These are phyloP conservation scores for Paramecium octaurelia DNA, from an alignment of 73 alveolate genomes.

Conservation along the genomic window DNA sequence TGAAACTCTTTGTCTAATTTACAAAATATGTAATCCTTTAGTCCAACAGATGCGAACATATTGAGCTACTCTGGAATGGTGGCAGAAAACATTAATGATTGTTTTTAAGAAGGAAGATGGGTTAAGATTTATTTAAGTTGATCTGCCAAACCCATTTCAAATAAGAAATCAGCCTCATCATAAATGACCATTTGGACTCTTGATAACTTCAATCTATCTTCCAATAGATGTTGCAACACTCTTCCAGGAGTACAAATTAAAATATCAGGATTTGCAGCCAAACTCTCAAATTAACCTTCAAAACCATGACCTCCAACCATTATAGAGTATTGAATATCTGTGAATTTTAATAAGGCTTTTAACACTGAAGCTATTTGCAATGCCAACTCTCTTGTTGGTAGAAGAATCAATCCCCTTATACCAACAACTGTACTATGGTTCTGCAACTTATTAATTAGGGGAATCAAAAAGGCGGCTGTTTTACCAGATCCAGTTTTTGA, in stretches of 20 bases:
- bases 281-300: conserved; percentile 91
- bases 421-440: conserved; percentile 93
- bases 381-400: conserved; percentile 97
- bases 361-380: conserved; percentile 89
- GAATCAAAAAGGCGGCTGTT: conserved; percentile 97
- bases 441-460: conserved; percentile 84
- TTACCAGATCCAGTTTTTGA: conserved; percentile 99
- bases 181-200: conserved; percentile 87
- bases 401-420: conserved; percentile 85
- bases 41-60: conserved; percentile 91
- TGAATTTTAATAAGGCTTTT: conserved; percentile 77
- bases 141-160: conserved; percentile 96
- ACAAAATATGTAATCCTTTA: conserved; percentile 88
- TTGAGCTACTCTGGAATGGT: conserved; percentile 93
- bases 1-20: conserved; percentile 93
- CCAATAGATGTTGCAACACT: conserved; percentile 90
- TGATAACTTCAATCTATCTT: conserved; percentile 79
- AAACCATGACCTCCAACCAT: conserved; percentile 98
- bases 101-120: conserved; percentile 80
- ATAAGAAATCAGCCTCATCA: conserved; percentile 96
- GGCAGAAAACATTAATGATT: conserved; percentile 93
- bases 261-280: conserved; percentile 97
- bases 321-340: conserved; percentile 85
- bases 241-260: conserved; percentile 99
- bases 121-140: conserved; percentile 72